These are phyloP conservation scores for Pythium oligandrum DNA, from an alignment of 352 stramenopile species.

Conservation along the genomic window DNA sequence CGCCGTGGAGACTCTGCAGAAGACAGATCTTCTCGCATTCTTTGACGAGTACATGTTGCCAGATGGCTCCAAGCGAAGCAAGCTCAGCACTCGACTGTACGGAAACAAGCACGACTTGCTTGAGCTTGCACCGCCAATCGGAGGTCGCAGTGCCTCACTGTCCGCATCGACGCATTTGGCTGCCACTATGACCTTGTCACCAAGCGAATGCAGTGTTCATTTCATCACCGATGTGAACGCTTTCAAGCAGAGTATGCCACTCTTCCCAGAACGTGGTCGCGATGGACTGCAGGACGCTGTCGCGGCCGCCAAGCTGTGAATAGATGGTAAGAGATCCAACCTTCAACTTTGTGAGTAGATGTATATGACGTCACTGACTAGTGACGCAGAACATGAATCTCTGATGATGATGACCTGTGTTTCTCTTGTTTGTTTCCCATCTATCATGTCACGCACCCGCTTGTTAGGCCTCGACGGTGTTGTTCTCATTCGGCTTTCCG, in stretches of 20 bases:
- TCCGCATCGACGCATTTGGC: neutral
- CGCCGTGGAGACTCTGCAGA: conserved; percentile 40
- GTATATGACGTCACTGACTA: no score
- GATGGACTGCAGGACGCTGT: conserved; percentile 4
- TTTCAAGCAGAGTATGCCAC: conserved; percentile 63
- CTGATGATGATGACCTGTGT: no score
- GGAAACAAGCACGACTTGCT: conserved; percentile 47
- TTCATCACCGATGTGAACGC: conserved; percentile 40
- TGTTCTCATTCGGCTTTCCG: no score
- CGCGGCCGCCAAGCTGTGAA: conserved; percentile 13
- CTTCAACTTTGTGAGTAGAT: no score
- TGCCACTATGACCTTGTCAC: neutral
- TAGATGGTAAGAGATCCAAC: neutral
- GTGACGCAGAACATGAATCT: no score
- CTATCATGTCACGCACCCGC: no score
- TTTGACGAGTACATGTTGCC: conserved; percentile 53
- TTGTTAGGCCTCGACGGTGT: no score
- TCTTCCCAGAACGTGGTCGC: conserved; percentile 53
- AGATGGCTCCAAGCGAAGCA: conserved; percentile 29
- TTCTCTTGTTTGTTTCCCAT: no score
- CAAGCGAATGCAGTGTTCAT: conserved; percentile 6
- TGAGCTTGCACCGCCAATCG: conserved; percentile 15
- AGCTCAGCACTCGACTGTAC: conserved; percentile 50
- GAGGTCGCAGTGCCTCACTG: no score
- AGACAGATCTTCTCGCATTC: conserved; percentile 44